Base-by-base conservation (phyloP, 768 basidiomycete genomes). In the Leccinum boreale region DNA sequence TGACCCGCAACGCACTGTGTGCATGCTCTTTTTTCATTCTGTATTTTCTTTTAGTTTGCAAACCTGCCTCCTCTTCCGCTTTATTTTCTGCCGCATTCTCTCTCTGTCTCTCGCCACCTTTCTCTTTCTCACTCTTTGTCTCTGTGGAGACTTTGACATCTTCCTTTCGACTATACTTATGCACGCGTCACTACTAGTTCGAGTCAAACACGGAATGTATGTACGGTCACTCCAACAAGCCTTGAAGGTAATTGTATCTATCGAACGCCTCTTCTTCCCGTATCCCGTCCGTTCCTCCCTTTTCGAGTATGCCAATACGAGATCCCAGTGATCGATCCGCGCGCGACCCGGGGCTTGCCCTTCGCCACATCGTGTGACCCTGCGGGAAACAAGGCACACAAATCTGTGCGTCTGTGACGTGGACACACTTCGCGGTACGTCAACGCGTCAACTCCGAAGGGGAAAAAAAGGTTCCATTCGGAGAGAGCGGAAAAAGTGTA, bases 1-100 rank as follows among this genome's bases (percentile, higher is more conserved):
- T 55, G 55, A 67, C 42, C 14, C 12, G 39, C 44, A 47, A 44
- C 26, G 45, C 60, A 47, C 29, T 26, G 23, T 49, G 33, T 35
- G 19, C 48, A 47, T 58, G 55, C 46, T 54, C 29, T 26, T 7
- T 39, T 10, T 48, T 15, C 5, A 42, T n/a, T 42, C 39, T n/a
- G n/a, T 42, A 42, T 42, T n/a, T 7, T 14, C 14, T 28, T 23
- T 46, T 14, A 6, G 12, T 49, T 39, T 35, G 4, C 23, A 42
- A n/a, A 39, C 23, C 15, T 42, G 5, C 31, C 21, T 28, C 19
- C 29, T 33, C 31, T 28, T 7, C 31, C 35, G 45, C 36, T 24
- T 19, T 9, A 45, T 33, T 44, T 33, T 21, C 44, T 42, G 36
- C 17, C 36, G 17, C 15, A n/a, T n/a, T 42, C n/a, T 35, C 31